A percentile compares a stretch with the other conserved stretches of the same genome.
phyloP scores from a whole-genome alignment of 331 rosid species.

The Quercus phellos region DNA sequence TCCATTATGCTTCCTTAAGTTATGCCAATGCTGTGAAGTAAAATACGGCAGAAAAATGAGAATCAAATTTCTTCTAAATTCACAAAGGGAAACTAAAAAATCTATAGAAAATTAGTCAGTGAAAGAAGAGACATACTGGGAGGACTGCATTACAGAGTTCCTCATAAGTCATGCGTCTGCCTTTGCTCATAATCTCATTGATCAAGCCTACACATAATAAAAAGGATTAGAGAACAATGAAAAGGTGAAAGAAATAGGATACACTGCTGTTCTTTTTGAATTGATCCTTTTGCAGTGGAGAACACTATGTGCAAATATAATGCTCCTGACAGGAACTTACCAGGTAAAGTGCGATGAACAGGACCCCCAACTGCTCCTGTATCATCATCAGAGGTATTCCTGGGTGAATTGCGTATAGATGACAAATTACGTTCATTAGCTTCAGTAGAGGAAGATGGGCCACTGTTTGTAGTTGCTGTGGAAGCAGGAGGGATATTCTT shows the following conservation, averaged over 20 bases:
- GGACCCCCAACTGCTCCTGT: constrained; percentile 69
- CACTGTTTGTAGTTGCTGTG: constrained; percentile 54
- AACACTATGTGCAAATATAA: background rate
- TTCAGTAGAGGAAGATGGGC: constrained; percentile 61
- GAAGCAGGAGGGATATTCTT: constrained; percentile 49
- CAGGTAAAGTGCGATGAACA: constrained; percentile 88
- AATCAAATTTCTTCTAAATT: constrained; percentile 1
- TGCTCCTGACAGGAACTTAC: constrained; percentile 43
- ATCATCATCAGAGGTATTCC: constrained; percentile 81
- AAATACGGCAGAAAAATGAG: constrained; percentile 1
- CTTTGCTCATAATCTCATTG: constrained; percentile 95
- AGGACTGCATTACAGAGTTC: constrained; percentile 90
- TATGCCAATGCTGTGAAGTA: constrained; percentile 86
- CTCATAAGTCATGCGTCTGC: constrained; percentile 84
- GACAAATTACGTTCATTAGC: constrained; percentile 62
- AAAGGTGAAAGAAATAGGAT: background rate
- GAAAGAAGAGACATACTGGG: constrained; percentile 58
- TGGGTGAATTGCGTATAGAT: constrained; percentile 58
- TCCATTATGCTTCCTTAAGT: constrained; percentile 96
- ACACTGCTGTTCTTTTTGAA: background rate
- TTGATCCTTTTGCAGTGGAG: background rate
- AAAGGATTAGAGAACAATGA: constrained; percentile 15
- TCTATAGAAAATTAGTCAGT: constrained; percentile 9
- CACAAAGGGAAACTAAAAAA: background rate
- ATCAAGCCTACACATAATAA: constrained; percentile 61